Conservation (phyloP, 208 protist genomes). For the Wallacemonas collosoma region DNA sequence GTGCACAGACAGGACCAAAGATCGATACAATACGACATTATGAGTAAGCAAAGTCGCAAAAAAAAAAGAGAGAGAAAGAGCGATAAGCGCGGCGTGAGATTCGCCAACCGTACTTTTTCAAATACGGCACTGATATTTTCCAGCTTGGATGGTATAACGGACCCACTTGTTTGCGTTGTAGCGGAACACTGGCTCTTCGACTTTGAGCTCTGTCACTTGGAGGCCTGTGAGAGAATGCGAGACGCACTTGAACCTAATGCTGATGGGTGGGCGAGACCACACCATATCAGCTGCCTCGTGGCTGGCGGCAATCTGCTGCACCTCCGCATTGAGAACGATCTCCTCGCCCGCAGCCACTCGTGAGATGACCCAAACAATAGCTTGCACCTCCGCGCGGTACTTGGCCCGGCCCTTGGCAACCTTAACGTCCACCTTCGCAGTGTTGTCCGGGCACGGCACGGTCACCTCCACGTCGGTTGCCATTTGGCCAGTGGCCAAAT, state of each 20-base stretch:
- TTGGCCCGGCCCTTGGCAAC: constrained; percentile 87
- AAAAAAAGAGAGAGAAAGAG: constrained; percentile 11
- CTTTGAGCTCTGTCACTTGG: constrained; percentile 94
- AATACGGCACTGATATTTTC: constrained; percentile 96
- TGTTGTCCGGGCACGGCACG: constrained; percentile 94
- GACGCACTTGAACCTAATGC: constrained; percentile 93
- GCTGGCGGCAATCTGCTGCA: constrained; percentile 90
- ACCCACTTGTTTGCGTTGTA: constrained; percentile 98
- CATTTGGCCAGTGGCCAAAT: constrained; percentile 34
- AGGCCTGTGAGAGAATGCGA: constrained; percentile 97
- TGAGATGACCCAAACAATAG: constrained; percentile 93
- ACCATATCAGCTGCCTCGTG: constrained; percentile 57
- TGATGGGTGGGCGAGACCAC: constrained; percentile 96
- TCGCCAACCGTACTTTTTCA: constrained; percentile 30
- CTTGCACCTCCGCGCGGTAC: constrained; percentile 88
- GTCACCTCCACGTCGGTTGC: constrained; percentile 71
- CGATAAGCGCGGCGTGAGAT: background rate
- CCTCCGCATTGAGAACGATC: constrained; percentile 86
- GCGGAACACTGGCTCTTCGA: constrained; percentile 60
- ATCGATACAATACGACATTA: background rate
- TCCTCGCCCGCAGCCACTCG: constrained; percentile 81
- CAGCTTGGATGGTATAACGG: constrained; percentile 97
- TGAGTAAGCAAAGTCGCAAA: constrained; percentile 1
- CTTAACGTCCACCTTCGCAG: constrained; percentile 81
- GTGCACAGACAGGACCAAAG: no score